Base-by-base conservation (phyloP, 306 rosid genomes). In the Begonia loranthoides region DNA sequence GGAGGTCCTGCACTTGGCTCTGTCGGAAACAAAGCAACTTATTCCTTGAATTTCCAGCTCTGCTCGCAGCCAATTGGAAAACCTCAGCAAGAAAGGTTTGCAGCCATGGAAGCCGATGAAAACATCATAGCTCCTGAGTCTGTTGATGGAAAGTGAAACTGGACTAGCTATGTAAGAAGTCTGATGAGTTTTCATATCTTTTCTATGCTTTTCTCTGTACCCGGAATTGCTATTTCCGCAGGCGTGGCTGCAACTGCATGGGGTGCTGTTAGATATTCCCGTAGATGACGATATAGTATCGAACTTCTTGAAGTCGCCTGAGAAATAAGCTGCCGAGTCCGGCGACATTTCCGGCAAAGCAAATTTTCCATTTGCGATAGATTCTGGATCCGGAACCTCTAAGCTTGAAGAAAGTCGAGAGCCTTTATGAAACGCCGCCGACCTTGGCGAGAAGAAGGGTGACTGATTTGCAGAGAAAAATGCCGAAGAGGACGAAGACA, bases 11-110 rank as follows among this genome's bases (percentile, higher is more conserved):
- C 81, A 72, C 38, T 75, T 77, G 50, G 94, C 78, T 66, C 87
- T 70, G 62, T 87, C 94, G 6, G 87, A 80, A 47, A 80, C 74
- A 63, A 80, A 83, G 69, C 96, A 87, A 63, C 82, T 71, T 56
- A 87, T 75, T 54, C 96, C 96, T 63, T 87, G 94, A 67, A 76
- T 68, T 70, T 87, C 96, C 60, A 87, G 65, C 72, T 87, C 96
- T 8, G 86, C 80, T 41, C 80, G 73, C 9, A 87, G 84, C 96
- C 96, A 87, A 59, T 78, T 76, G 28, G 59, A 84, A 61, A 87
- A 87, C 50, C 84, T 72, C 17, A 80, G 59, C 59, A 87, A 65
- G 17, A 70, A 70, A 12, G 80, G 75, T 54, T 87, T 87, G 16
- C 67, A 67, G 47, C 94, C 90, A 45, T 83, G 81, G 49, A 87